Base-by-base conservation (phyloP, 108 stramenopile genomes). In the Cylindrotheca closterium region DNA sequence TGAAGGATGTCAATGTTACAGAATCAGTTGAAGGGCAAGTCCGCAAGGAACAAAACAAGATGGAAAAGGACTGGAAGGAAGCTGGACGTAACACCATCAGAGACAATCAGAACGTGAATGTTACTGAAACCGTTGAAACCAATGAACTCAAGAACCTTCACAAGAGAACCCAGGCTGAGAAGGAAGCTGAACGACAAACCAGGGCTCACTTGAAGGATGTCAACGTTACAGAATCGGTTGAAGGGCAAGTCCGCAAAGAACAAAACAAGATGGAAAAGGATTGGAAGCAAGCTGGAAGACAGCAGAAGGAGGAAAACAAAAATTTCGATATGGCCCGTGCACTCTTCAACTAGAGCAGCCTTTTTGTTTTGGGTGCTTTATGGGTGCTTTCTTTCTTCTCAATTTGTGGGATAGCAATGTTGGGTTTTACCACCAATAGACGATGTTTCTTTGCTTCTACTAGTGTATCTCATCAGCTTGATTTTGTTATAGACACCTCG, bases 271-370 rank as follows among this genome's bases (percentile, higher is more conserved):
- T n/a, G n/a, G n/a, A 73, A 31, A 28, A 66, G 52, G 49, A 4
- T 51, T 59, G 58, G 58, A 66, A 66, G 52, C 57, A 50, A 30
- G 49, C 64, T 46, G 65, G 53, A 18, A 45, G 27, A 19, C 45
- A 65, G 26, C 54, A 54, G 42, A 65, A 55, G 53, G 30, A 34
- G n/a, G 65, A 30, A 17, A 65, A 65, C 26, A 65, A 52, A 10
- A 65, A 65, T 32, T 65, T 65, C 28, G 65, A 65, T 46, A 65
- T 65, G 65, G 65, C 65, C 19, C 52, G 65, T 18, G 62, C 62
- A n/a, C 30, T 63, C 15, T 63, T 63, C 50, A 63, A 63, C 32
- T 63, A 52, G 37, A 42, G 10, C 10, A n/a, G n/a, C n/a, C n/a
- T n/a, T n/a, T n/a, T n/a, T n/a, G n/a, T n/a, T n/a, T n/a, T n/a